These are phyloP conservation scores for Neurospora discreta DNA, from an alignment of 495 filamentous ascomycete genomes.

Conservation along the genomic window DNA sequence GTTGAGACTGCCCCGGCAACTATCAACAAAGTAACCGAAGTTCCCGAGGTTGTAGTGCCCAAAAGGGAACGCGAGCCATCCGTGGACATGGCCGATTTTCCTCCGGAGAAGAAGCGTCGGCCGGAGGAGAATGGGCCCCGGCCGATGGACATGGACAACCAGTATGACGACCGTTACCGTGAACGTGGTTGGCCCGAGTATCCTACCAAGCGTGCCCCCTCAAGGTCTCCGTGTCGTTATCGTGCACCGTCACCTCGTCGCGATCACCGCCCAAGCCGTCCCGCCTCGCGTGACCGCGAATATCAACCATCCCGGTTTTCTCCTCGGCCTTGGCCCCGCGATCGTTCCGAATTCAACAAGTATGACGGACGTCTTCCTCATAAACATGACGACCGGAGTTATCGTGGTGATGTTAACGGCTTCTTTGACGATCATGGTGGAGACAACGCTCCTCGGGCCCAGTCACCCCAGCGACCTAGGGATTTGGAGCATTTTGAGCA, in stretches of 20 bases:
- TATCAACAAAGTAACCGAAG: not conserved
- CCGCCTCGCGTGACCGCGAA: slow-evolving; percentile 12
- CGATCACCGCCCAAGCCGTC: slow-evolving; percentile 6
- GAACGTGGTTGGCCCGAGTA: not conserved
- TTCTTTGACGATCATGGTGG: not conserved
- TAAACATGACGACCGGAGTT: slow-evolving; percentile 1
- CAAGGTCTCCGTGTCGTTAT: slow-evolving; percentile 7
- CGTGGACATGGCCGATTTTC: not conserved
- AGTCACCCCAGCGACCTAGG: slow-evolving; percentile 1
- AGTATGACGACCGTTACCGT: not conserved
- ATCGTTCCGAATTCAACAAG: slow-evolving; percentile 9
- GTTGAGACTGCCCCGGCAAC: not conserved
- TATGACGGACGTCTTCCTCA: slow-evolving; percentile 11
- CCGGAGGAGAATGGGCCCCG: not conserved
- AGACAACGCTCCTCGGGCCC: not conserved
- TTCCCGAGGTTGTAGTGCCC: not conserved
- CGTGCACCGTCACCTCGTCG: slow-evolving; percentile 6
- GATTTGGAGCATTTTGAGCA: not conserved
- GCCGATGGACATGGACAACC: not conserved
- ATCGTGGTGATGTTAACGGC: slow-evolving; percentile 4
- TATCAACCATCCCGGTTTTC: slow-evolving; percentile 8
- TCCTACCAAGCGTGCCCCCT: not conserved
- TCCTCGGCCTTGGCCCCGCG: not conserved
- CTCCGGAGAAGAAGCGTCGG: not conserved
- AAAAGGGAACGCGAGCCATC: not conserved